Percentiles rank a stretch among this genome's conserved stretches.
Evolutionary conservation across 768 basidiomycete genomes (phyloP).

Genomic region (Agrocybe pediades): DNA sequence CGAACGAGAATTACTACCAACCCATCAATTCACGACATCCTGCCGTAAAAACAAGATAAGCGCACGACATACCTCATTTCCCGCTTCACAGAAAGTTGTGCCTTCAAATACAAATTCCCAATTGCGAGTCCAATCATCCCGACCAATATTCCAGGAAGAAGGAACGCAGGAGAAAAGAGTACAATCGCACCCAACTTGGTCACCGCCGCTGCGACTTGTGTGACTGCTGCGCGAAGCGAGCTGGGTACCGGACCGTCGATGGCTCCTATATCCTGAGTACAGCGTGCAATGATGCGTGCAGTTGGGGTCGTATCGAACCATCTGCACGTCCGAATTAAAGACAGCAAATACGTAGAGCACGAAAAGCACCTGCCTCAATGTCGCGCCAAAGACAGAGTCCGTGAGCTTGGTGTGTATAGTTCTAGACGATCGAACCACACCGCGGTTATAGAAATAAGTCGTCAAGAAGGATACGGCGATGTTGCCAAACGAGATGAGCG

Average conservation of each 20-base stretch:
- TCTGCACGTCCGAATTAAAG: conserved; percentile 17
- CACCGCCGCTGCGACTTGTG: conserved; percentile 33
- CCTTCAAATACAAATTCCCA: conserved; percentile 42
- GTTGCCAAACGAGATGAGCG: background rate
- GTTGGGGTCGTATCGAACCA: conserved; percentile 27
- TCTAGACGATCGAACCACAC: conserved; percentile 25
- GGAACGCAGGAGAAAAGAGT: conserved; percentile 41
- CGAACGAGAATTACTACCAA: conserved; percentile 16
- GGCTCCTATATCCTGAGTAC: conserved; percentile 26
- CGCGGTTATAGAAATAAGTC: conserved; percentile 38
- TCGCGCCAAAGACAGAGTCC: conserved; percentile 15
- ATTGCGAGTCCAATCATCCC: conserved; percentile 41
- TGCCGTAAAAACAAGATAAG: too few species aligned
- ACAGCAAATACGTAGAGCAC: background rate
- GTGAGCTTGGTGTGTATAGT: conserved; percentile 14
- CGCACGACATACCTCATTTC: conserved; percentile 28
- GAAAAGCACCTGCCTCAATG: conserved; percentile 9
- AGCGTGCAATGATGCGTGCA: conserved; percentile 18
- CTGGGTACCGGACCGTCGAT: conserved; percentile 48
- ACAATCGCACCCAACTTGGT: conserved; percentile 42
- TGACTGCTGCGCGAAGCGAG: conserved; percentile 25
- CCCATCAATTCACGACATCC: background rate
- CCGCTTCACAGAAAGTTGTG: conserved; percentile 45
- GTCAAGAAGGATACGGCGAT: background rate
- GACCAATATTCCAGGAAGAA: conserved; percentile 42